phyloP scores from a whole-genome alignment of 257 asterid species.

The Buddleja alternifolia region DNA sequence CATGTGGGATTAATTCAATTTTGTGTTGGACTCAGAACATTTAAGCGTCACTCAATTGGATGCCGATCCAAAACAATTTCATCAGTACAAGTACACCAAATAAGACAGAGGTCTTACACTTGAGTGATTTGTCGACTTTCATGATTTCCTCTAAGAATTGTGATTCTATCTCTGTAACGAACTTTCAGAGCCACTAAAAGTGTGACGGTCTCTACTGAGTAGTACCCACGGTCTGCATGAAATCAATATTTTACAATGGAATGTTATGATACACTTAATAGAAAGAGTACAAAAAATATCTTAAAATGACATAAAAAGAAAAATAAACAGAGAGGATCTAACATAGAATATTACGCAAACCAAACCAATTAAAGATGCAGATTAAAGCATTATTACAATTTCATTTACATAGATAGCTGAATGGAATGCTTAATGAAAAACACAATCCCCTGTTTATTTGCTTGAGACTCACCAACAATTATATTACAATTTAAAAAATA shows the following conservation, averaged over 20 bases:
- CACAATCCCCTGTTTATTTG: not conserved
- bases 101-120: slow-evolving; percentile 72
- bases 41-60: not conserved
- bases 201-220: slow-evolving; percentile 96
- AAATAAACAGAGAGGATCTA: slow-evolving; percentile 10
- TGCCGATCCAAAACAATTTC: too few species aligned
- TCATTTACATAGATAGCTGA: slow-evolving; percentile 8
- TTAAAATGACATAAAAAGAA: not conserved
- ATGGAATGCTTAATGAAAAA: not conserved
- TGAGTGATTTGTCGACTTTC: slow-evolving; percentile 99
- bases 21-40: not conserved
- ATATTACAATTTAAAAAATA: not conserved
- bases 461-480: not conserved
- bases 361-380: slow-evolving; percentile 7
- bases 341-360: not conserved
- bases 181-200: slow-evolving; percentile 97
- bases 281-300: slow-evolving; percentile 16
- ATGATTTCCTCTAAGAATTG: slow-evolving; percentile 95
- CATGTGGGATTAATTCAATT: not conserved
- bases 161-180: slow-evolving; percentile 95
- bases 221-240: slow-evolving; percentile 96
- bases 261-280: slow-evolving; percentile 13
- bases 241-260: slow-evolving; percentile 31
- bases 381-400: slow-evolving; percentile 11
- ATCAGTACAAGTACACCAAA: slow-evolving; percentile 27